Conservation (phyloP, 176 grass and related monocot genomes). For the Phoenix roebelenii region DNA sequence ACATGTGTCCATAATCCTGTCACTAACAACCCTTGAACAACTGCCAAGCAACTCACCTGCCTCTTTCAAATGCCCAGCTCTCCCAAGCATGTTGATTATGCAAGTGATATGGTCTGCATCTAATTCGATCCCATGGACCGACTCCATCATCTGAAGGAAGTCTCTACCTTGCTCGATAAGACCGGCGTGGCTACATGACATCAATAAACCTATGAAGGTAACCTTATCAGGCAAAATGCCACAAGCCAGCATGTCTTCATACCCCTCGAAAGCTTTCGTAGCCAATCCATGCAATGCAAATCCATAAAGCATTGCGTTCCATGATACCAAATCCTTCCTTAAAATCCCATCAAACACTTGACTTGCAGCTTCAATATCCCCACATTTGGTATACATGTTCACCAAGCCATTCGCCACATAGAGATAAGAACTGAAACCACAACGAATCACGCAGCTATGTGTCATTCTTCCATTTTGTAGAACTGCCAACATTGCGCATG, state of each 20-base stretch:
- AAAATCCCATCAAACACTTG: slow-evolving; percentile 22
- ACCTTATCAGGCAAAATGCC: slow-evolving; percentile 31
- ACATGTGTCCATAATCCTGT: background rate
- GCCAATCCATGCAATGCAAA: slow-evolving; percentile 38
- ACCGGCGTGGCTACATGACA: slow-evolving; percentile 53
- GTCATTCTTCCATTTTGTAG: slow-evolving; percentile 41
- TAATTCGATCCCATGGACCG: slow-evolving; percentile 28
- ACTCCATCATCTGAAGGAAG: slow-evolving; percentile 37
- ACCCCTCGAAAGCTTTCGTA: slow-evolving; percentile 21
- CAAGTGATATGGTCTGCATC: slow-evolving; percentile 41
- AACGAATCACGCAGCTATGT: slow-evolving; percentile 28
- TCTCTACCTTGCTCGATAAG: slow-evolving; percentile 33
- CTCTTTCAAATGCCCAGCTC: slow-evolving; percentile 29
- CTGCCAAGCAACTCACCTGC: slow-evolving; percentile 15
- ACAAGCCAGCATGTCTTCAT: slow-evolving; percentile 23
- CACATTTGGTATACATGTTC: slow-evolving; percentile 64
- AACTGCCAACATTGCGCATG: slow-evolving; percentile 22
- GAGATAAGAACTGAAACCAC: slow-evolving; percentile 29
- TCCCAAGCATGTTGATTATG: slow-evolving; percentile 48
- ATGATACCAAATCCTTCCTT: slow-evolving; percentile 43
- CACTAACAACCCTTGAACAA: background rate
- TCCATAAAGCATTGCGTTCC: slow-evolving; percentile 58
- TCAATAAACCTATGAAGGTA: slow-evolving; percentile 43
- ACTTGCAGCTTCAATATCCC: slow-evolving; percentile 23
- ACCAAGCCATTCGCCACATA: slow-evolving; percentile 58